Base-by-base conservation (phyloP, 352 stramenopile species). In the Pythium dissimile region DNA sequence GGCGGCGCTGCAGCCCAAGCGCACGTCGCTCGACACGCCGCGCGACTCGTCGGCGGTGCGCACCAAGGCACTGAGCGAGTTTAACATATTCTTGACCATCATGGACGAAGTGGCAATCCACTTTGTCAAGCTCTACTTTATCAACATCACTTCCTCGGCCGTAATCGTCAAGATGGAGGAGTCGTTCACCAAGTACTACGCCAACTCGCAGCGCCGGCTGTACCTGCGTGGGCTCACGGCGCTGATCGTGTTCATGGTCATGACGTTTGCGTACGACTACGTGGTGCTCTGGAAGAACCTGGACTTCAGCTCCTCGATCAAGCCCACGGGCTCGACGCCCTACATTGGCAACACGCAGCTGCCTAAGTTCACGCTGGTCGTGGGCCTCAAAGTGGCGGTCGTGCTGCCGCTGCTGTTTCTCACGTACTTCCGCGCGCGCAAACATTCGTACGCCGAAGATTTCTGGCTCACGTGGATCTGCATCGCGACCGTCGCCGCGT, bases 21-120 rank as follows among this genome's bases (percentile, higher is more conserved):
- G 59, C 20, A 58, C 63, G 37, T 71, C 66, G 3, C 26, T 75
- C 43, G 69, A 87, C 43, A 62, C 68, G 23, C 57, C 71, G 31
- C 54, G 79, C 41, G 77, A 87, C 50, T 86, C 75, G 48, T 80
- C 76, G 16, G 73, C 74, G 15, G 73, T 71, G 7, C 71, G 75
- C 13, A 66, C 69, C 6, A 82, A 80, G 20, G 77, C 77, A 3
- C 69, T 89, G 43, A 88, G 60, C 46, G 80, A 90, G 59, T 89
- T 90, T 54, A 84, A 75, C 54, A 62, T 90, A 30, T 91, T 89
- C 59, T 66, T 91, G 31, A 85, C 86, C 55, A 80, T 89, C 67
- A 88, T 89, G 67, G 83, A 92, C 54, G 77, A 92, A 38, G 81
- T 91, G 12, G 83, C 77, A 30, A 89, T 89, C 41, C 83, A 92